A percentile compares a stretch with the other conserved stretches of the same genome.
These are phyloP conservation scores for Phytophthora pini DNA, from an alignment of 352 stramenopile species.

Conservation along the genomic window DNA sequence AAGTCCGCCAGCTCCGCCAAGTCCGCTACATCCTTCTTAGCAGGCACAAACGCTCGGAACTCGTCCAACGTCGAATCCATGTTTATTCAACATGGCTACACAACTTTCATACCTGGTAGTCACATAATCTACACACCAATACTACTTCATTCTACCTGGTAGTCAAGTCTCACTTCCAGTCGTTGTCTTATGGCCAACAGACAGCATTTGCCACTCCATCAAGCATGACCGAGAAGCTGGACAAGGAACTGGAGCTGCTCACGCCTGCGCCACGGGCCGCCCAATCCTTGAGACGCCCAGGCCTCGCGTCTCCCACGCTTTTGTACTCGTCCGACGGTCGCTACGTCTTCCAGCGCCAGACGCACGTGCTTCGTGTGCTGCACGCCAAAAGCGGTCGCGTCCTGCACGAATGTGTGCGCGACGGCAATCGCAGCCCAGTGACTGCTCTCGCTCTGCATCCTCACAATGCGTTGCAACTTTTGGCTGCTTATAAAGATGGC, in stretches of 20 bases:
- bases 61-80: too few relatives aligned
- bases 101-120: neutral
- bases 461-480: conserved; percentile 71
- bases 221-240: conserved; percentile 18
- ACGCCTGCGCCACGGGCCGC: conserved; percentile 26
- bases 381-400: conserved; percentile 77
- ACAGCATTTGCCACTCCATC: conserved; percentile 1
- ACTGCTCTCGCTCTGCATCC: conserved; percentile 70
- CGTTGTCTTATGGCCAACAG: conserved; percentile 2
- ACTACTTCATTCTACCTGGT: neutral
- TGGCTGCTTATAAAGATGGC: conserved; percentile 74
- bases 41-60: conserved; percentile 56
- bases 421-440: conserved; percentile 33
- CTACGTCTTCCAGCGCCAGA: conserved; percentile 82
- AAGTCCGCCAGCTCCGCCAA: conserved; percentile 52
- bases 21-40: conserved; percentile 45
- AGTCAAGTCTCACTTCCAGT: conserved; percentile 27
- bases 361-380: conserved; percentile 74
- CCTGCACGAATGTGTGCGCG: conserved; percentile 73
- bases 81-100: too few relatives aligned
- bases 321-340: conserved; percentile 72
- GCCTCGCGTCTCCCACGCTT: conserved; percentile 37
- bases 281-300: conserved; percentile 1
- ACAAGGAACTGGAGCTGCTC: conserved; percentile 38
- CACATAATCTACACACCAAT: neutral